Evolutionary conservation across 176 grass and related monocot species (phyloP), one percentile per base, ranked within the genome.

Genomic region (Paspalum notatum): DNA sequence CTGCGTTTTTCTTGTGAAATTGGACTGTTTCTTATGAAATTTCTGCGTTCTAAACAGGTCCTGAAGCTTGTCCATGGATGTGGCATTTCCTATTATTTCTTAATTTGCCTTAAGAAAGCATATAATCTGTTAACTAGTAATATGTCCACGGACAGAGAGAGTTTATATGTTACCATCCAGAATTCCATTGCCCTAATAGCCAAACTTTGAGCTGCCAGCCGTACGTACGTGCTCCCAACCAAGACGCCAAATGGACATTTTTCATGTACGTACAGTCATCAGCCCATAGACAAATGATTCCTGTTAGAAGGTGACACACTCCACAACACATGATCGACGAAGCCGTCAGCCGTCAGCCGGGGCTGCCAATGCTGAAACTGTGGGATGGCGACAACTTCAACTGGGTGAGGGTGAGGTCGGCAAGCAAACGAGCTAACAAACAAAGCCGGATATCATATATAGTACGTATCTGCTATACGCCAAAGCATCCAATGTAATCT

Each of bases 351-450:
- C n/a, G n/a, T n/a, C 26, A 25, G 32, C 18, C 14, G 49, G 40
- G 66, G 40, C 68, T 21, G 26, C 40, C 40, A 67, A 42, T 25
- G 42, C 9, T 9, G 18, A 38, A 38, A 22, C 27, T 46, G 40
- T 74, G 13, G 40, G 55, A 62, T 50, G 32, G 68, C 26, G 42
- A 6, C 70, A 60, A 50, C 53, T n/a, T 75, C 13, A 9, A 27
- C 38, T 89, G 14, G 49, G 77, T 2, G 4, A 76, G 10, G 49
- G 77, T 2, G 4, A 76, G 82, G 87, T 75, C 87, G 87, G 82
- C 82, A 85, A 89, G 82, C 77, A 85, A 81, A 57, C 39, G 8
- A 58, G 55, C 47, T 64, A 89, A 26, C 63, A 0, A 79, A 88
- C 86, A 80, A 80, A 74, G 3, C 49, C 17, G 2, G 16, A 83